These are phyloP conservation scores for Mucuna pruriens DNA, from an alignment of 306 rosid species.

Conservation along the genomic window DNA sequence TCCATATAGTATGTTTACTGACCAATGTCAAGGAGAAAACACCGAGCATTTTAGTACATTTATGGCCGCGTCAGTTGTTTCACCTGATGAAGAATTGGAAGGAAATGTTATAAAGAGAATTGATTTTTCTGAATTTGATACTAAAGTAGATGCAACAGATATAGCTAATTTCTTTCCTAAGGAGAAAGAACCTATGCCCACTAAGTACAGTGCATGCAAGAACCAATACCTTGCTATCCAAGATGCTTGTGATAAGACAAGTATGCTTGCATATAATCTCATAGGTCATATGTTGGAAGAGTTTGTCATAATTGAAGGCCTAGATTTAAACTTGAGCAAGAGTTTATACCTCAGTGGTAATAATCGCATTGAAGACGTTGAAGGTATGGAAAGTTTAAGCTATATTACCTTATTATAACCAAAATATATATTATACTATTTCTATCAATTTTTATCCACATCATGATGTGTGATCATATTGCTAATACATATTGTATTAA, in stretches of 20 bases:
- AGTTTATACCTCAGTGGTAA: conserved; percentile 48
- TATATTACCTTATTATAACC: conserved; percentile 14
- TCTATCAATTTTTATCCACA: not conserved
- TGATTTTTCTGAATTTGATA: conserved; percentile 16
- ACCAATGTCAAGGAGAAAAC: conserved; percentile 27
- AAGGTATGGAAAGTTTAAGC: conserved; percentile 55
- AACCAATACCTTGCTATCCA: conserved; percentile 73
- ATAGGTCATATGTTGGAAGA: conserved; percentile 64
- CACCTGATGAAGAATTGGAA: conserved; percentile 27
- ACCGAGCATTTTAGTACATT: not conserved
- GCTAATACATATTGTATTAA: not conserved
- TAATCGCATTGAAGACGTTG: conserved; percentile 46
- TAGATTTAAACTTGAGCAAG: conserved; percentile 46
- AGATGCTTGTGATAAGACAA: conserved; percentile 76
- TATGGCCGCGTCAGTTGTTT: conserved; percentile 7
- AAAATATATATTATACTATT: not conserved
- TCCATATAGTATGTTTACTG: not conserved
- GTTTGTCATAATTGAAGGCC: conserved; percentile 55
- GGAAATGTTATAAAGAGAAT: conserved; percentile 28
- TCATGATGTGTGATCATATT: not conserved
- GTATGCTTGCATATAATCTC: conserved; percentile 70
- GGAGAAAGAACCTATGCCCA: conserved; percentile 21
- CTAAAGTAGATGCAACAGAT: conserved; percentile 26
- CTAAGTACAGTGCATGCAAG: conserved; percentile 33
- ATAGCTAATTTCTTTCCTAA: conserved; percentile 30